phyloP scores from a whole-genome alignment of 345 rosid species.

The Garcia nutans region DNA sequence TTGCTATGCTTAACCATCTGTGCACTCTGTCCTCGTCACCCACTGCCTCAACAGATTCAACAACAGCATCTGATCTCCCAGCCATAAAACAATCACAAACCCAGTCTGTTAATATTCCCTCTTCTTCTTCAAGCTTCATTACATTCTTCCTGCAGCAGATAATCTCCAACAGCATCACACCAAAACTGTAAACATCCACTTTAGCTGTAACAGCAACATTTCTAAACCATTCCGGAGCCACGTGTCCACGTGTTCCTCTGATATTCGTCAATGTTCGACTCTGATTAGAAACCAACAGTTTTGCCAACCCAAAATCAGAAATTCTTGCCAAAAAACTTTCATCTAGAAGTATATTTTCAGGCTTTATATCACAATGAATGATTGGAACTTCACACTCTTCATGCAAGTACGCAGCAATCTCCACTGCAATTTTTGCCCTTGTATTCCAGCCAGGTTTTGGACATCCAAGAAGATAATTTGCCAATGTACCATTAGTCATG shows the following conservation, averaged over 20 bases:
- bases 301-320: conserved; percentile 21
- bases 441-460: not conserved
- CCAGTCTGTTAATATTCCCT: conserved; percentile 18
- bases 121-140: not conserved
- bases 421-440: not conserved
- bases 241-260: conserved; percentile 24
- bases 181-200: conserved; percentile 25
- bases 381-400: conserved; percentile 12
- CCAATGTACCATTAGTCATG: conserved; percentile 14
- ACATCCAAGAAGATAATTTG: not conserved
- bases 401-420: conserved; percentile 6
- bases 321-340: conserved; percentile 1
- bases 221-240: conserved; percentile 21
- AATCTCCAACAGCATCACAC: conserved; percentile 20
- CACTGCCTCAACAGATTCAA: conserved; percentile 15
- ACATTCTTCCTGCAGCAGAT: conserved; percentile 21
- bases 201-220: conserved; percentile 19
- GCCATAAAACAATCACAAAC: conserved; percentile 13
- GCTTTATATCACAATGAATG: conserved; percentile 27
- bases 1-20: conserved; percentile 20
- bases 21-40: conserved; percentile 16
- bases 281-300: conserved; percentile 11
- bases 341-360: conserved; percentile 24
- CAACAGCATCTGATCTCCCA: conserved; percentile 5
- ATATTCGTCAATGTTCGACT: conserved; percentile 6